Base-by-base conservation (phyloP, 2,329 filamentous ascomycete species). In the Alternaria hordeiaustralica region DNA sequence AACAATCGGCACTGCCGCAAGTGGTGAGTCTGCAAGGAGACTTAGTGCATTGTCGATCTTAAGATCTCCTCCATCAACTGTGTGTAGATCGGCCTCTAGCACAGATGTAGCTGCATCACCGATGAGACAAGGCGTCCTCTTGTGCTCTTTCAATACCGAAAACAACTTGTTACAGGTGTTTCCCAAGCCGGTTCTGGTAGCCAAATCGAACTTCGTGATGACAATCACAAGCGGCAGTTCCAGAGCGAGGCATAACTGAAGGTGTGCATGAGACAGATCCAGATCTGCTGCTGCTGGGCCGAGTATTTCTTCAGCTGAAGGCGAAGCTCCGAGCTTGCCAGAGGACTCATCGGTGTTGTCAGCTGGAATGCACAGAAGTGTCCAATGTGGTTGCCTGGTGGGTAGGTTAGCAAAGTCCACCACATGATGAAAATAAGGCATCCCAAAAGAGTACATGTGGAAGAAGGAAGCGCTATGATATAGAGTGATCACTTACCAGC, bases 131-230 rank as follows among this genome's bases (percentile, higher is more conserved):
- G 95, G 94, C 54, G 86, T 87, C 62, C 92, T 88, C 4, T 92
- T 91, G 25, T 88, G 87, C 15, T 87, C 85, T 80, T 97, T 98
- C 54, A 98, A 84, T 2, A 88, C 86, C 1, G 93, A 91, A 30
- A 98, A 83, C 3, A 97, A 83, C 70, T 89, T 92, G 15, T 87
- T 87, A 64, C 98, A 82, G 0, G 88, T 93, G 55, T 87, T 87
- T 60, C 89, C 88, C 9, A 98, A 78, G 10, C 89, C 89, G 11
- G 83, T 79, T 68, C 90, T 94, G 13, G 90, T 94, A 15, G 94
- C 93, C 46, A 97, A 80, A 71, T 99, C 96, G 65, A 96, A 86
- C 76, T 98, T 99, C 1, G 96, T 98, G 62, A 99, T 91, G 23
- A 95, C 86, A 11, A 99, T 87, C 8, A 92, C 87, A 59, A 97